Evolutionary conservation across 345 rosid genomes (phyloP).

Genomic region (Pugionium cornutum): DNA sequence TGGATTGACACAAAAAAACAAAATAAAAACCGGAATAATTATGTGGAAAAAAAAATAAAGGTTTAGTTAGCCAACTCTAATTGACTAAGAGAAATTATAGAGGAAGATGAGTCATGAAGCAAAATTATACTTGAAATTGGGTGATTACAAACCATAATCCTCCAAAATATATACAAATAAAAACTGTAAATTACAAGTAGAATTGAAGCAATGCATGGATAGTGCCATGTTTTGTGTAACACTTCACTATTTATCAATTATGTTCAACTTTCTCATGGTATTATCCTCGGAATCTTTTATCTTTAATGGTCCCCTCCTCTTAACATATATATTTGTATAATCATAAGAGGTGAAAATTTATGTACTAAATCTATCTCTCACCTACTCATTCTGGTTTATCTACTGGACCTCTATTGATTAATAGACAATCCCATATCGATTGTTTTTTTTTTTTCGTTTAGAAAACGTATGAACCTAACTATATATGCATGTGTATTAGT

Average conservation of each 20-base stretch:
- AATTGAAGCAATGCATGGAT: constrained; percentile 27
- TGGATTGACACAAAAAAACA: constrained; percentile 10
- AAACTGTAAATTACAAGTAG: constrained; percentile 25
- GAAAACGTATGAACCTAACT: not conserved
- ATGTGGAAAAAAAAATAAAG: not conserved
- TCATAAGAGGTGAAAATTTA: constrained; percentile 8
- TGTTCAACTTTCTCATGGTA: constrained; percentile 38
- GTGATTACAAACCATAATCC: constrained; percentile 32
- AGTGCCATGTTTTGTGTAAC: constrained; percentile 43
- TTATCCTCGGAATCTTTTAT: constrained; percentile 34
- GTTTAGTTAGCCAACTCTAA: constrained; percentile 45
- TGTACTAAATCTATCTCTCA: constrained; percentile 3
- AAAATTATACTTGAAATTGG: constrained; percentile 15
- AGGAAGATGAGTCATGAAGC: constrained; percentile 37
- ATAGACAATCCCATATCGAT: not conserved
- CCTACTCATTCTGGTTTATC: constrained; percentile 26
- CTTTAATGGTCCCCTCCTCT: constrained; percentile 33
- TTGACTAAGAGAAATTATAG: constrained; percentile 32
- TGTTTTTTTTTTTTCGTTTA: not conserved
- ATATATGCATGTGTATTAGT: not conserved
- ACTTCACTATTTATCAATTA: constrained; percentile 36
- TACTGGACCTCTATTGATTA: constrained; percentile 16
- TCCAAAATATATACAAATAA: constrained; percentile 16
- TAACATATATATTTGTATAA: not conserved
- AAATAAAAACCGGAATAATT: constrained; percentile 9